phyloP scores from a whole-genome alignment of 768 basidiomycete genomes.

The Russula olivacea region DNA sequence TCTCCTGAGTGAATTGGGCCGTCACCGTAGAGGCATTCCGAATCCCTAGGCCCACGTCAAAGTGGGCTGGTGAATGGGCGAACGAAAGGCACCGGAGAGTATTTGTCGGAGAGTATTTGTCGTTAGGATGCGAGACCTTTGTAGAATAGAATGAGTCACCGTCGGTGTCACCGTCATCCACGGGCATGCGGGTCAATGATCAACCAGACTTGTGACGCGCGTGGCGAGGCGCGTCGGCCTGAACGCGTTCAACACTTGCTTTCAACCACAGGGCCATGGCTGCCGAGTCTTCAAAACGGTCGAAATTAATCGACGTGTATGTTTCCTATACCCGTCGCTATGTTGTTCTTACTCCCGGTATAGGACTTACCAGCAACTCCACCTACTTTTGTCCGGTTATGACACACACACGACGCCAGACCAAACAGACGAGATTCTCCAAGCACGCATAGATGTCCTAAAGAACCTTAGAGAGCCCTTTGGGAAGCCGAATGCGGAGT shows the following conservation, averaged over 20 bases:
- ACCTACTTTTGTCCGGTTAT: conserved; percentile 51
- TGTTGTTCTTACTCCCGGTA: conserved; percentile 1
- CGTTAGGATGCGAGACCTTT: background rate
- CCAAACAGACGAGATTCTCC: conserved; percentile 54
- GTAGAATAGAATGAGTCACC: background rate
- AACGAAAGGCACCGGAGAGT: background rate
- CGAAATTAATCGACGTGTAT: conserved; percentile 67
- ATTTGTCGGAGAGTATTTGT: background rate
- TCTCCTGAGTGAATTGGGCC: conserved; percentile 72
- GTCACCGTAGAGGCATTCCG: conserved; percentile 51
- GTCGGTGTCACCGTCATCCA: background rate
- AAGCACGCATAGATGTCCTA: conserved; percentile 52
- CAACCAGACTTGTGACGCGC: background rate
- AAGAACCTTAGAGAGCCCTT: conserved; percentile 57
- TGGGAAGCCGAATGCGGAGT: conserved; percentile 60
- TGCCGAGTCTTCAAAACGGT: conserved; percentile 50
- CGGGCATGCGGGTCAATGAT: background rate
- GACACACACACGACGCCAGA: conserved; percentile 53
- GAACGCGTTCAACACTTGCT: conserved; percentile 2
- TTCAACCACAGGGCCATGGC: conserved; percentile 32
- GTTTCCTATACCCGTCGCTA: conserved; percentile 26
- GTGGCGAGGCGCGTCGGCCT: conserved; percentile 14
- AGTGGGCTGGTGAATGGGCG: background rate
- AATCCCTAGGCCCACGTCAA: too few species aligned
- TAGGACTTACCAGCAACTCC: conserved; percentile 63